These are phyloP conservation scores for Borovskyia barvae DNA, from an alignment of 208 protist genomes.

Conservation along the genomic window DNA sequence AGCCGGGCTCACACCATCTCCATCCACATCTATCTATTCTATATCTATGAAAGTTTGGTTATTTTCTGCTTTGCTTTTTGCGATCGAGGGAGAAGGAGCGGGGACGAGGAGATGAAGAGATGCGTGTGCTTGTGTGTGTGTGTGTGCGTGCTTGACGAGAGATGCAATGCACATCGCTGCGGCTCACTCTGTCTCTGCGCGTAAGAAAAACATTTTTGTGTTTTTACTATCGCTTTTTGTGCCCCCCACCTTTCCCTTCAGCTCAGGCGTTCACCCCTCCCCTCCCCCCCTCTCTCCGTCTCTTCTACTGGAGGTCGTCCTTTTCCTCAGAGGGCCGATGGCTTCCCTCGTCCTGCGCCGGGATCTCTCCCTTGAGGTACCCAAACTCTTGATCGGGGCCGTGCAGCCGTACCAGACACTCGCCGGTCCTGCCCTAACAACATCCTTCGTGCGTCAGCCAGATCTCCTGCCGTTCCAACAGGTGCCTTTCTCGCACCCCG, in stretches of 20 bases:
- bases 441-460: slow-evolving; percentile 60
- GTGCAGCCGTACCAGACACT: slow-evolving; percentile 87
- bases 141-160: neutral
- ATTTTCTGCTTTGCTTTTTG: no score
- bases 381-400: slow-evolving; percentile 53
- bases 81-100: no score
- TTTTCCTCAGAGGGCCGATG: neutral
- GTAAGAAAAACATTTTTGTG: neutral
- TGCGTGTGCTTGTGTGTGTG: no score
- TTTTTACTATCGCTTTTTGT: neutral
- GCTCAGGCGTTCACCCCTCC: neutral
- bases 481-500: slow-evolving; percentile 46
- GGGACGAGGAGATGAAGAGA: no score
- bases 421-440: slow-evolving; percentile 68
- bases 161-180: neutral
- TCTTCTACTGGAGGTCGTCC: slow-evolving; percentile 4
- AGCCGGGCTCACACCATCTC: no score
- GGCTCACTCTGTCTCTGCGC: neutral
- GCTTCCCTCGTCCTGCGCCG: slow-evolving; percentile 14
- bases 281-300: neutral
- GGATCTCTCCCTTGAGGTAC: slow-evolving; percentile 45
- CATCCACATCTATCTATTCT: no score
- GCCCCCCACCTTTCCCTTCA: neutral
- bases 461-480: slow-evolving; percentile 63
- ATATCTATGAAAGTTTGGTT: no score